These are phyloP conservation scores for Nannochloropsis granulata DNA, from an alignment of 108 stramenopile species.

Conservation along the genomic window DNA sequence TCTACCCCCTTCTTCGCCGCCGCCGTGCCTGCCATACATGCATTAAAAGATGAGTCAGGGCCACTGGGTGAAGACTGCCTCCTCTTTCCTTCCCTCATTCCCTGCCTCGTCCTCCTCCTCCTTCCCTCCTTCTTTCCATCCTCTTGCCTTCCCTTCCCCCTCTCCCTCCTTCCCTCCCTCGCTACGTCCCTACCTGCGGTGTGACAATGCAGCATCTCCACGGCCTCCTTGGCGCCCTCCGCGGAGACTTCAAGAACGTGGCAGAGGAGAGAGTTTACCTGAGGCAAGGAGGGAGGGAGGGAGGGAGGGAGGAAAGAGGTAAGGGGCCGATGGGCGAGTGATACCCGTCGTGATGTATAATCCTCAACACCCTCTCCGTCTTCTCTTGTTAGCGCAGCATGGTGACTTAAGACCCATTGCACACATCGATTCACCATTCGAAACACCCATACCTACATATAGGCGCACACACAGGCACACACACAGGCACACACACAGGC, in stretches of 20 bases:
- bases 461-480: too few species aligned
- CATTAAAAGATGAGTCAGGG: too few species aligned
- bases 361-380: too few species aligned
- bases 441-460: too few species aligned
- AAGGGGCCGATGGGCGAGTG: background rate
- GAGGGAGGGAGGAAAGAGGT: background rate
- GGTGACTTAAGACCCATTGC: too few species aligned
- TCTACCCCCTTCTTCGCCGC: background rate
- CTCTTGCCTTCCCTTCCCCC: background rate
- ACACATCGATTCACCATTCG: too few species aligned
- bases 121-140: background rate
- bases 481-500: too few species aligned
- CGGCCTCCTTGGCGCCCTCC: background rate
- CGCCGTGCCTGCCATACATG: background rate
- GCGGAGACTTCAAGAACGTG: background rate
- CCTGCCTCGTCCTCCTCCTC: background rate
- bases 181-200: background rate
- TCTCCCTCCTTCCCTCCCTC: background rate
- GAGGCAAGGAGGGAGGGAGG: background rate
- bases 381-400: too few species aligned
- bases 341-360: too few species aligned
- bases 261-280: background rate
- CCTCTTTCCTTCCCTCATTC: background rate
- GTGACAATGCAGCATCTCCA: background rate
- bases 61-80: too few species aligned